A percentile compares a stretch with the other conserved stretches of the same genome.
Conservation (phyloP, 306 rosid species). For the Medicago arabica region DNA sequence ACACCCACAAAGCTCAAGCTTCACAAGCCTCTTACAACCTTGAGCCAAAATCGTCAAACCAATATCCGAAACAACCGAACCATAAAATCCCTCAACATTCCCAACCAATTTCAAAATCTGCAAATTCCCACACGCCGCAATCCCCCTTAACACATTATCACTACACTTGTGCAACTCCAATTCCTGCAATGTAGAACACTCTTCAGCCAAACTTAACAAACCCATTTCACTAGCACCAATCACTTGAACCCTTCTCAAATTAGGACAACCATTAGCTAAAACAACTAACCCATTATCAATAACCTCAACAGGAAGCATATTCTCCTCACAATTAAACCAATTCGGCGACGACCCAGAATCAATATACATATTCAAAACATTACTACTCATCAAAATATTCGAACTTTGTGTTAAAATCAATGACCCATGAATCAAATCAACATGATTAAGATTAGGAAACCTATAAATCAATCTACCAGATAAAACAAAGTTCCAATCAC, state of each 20-base stretch:
- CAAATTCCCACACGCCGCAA: constrained; percentile 77
- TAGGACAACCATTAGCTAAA: constrained; percentile 78
- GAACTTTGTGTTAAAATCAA: constrained; percentile 59
- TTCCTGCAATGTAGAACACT: constrained; percentile 79
- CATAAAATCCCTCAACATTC: constrained; percentile 64
- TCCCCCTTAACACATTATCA: constrained; percentile 78
- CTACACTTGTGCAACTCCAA: constrained; percentile 79
- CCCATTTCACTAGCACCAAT: constrained; percentile 86
- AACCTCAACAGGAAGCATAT: constrained; percentile 66
- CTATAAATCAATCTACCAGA: constrained; percentile 81
- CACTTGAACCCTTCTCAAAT: constrained; percentile 68
- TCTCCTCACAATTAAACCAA: constrained; percentile 55
- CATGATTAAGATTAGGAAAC: constrained; percentile 80
- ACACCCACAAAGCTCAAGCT: constrained; percentile 90
- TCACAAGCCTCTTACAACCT: constrained; percentile 86
- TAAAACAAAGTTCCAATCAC: constrained; percentile 77
- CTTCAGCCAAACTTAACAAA: constrained; percentile 73
- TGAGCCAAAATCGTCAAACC: constrained; percentile 94
- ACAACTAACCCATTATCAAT: constrained; percentile 73
- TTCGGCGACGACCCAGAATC: constrained; percentile 51
- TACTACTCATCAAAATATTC: constrained; percentile 58
- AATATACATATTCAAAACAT: constrained; percentile 51
- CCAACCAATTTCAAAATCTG: constrained; percentile 86
- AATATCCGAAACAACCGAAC: constrained; percentile 79
- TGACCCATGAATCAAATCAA: constrained; percentile 69